Base-by-base conservation (phyloP, 192 early-diverging fungal species). In the Thamnidium elegans region DNA sequence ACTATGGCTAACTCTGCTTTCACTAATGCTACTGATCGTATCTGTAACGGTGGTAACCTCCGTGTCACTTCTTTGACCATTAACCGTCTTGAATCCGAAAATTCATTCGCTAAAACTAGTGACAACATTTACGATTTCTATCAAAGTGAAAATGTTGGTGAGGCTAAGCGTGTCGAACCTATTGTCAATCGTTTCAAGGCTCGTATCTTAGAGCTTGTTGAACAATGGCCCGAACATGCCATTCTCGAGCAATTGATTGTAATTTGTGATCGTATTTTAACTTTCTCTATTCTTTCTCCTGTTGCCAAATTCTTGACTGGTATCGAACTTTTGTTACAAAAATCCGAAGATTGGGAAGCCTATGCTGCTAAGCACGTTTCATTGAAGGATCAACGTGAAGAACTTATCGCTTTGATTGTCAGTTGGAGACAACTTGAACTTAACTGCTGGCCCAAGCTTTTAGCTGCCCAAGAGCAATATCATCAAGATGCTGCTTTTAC, bases 391-490 rank as follows among this genome's bases (percentile, higher is more conserved):
- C 80, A 87, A 45, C 84, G 88, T 55, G 84, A 89, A 7, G 84
- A 88, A 11, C 77, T 94, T 0, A 86, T 86, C 3, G 34, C 58
- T 3, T 66, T 94, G 53, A 93, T 99, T 48, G 83, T 97, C 0
- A 76, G 81, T 19, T 99, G 97, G 97, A 80, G 97, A 56, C 91
- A 95, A 78, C 69, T 90, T 3, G 97, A 99, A 74, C 78, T 99
- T 19, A 86, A 86, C 50, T 81, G 87, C 58, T 99, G 97, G 97
- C 87, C 88, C 39, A 86, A 93, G 39, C 65, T 99, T 36, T 77
- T 99, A 65, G 79, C 81, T 31, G 80, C 89, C 36, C 91, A 99
- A 79, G 92, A 96, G 50, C 81, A 84, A 48, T 81, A 81, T 58
- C 79, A 79, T 55, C 79, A 83, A 15, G 75, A 83, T 26, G 76